A percentile compares a stretch with the other conserved stretches of the same genome.
Evolutionary conservation across 1,284 basidiomycete genomes (phyloP).

Genomic region (Tylopilus sp.): DNA sequence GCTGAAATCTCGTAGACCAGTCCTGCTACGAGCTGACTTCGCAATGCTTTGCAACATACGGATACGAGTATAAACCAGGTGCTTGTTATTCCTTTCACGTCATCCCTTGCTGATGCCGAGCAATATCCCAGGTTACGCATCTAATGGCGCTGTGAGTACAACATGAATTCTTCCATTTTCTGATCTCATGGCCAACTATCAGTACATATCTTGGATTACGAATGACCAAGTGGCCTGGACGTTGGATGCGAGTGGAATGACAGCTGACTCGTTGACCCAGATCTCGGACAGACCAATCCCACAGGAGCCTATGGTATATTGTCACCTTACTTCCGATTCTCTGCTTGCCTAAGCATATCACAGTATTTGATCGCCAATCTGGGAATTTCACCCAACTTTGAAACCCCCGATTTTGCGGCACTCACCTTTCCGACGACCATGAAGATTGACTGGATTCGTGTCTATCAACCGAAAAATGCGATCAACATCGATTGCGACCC

Average conservation of each 20-base stretch:
- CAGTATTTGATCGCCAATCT: slow-evolving; percentile 80
- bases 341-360: slow-evolving; percentile 1
- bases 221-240: slow-evolving; percentile 72
- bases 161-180: slow-evolving; percentile 25
- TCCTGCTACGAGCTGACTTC: slow-evolving; percentile 33
- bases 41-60: slow-evolving; percentile 48
- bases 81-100: not conserved
- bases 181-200: slow-evolving; percentile 4
- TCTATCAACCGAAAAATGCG: slow-evolving; percentile 69
- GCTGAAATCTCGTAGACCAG: slow-evolving; percentile 27
- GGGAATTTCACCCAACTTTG: slow-evolving; percentile 81
- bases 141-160: slow-evolving; percentile 29
- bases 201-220: slow-evolving; percentile 83
- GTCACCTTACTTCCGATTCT: not conserved
- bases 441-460: slow-evolving; percentile 80
- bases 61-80: slow-evolving; percentile 55
- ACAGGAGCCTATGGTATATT: slow-evolving; percentile 77
- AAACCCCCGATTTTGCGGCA: slow-evolving; percentile 61
- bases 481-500: slow-evolving; percentile 86
- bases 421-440: slow-evolving; percentile 71
- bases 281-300: slow-evolving; percentile 76
- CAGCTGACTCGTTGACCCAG: slow-evolving; percentile 59
- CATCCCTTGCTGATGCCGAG: slow-evolving; percentile 20
- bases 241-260: slow-evolving; percentile 70
- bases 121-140: slow-evolving; percentile 26